These are phyloP conservation scores for Agaricus bisporus DNA, from an alignment of 768 basidiomycete species.

Conservation along the genomic window DNA sequence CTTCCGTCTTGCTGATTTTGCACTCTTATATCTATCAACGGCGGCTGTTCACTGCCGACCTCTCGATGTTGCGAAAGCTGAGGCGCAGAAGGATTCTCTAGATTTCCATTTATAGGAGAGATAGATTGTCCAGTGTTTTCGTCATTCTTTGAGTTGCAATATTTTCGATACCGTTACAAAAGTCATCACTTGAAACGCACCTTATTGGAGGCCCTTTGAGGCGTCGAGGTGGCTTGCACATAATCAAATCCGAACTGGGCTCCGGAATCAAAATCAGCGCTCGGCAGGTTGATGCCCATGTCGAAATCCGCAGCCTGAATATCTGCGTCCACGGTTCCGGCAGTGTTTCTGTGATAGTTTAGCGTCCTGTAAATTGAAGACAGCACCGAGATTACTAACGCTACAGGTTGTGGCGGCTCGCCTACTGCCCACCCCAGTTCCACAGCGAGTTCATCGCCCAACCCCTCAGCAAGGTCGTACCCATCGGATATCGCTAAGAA, in stretches of 20 bases:
- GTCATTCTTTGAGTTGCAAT: neutral
- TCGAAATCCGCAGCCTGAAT: neutral
- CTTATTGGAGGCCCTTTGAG: neutral
- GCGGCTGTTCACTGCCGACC: conserved; percentile 16
- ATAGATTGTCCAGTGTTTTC: neutral
- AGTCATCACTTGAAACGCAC: neutral
- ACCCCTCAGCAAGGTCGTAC: conserved; percentile 48
- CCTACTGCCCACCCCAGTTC: conserved; percentile 63
- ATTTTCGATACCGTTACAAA: neutral
- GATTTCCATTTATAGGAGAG: neutral
- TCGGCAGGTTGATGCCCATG: neutral
- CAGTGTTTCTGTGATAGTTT: neutral
- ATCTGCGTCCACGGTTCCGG: neutral
- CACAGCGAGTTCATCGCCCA: conserved; percentile 70
- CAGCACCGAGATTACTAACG: neutral
- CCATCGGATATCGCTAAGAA: conserved; percentile 47
- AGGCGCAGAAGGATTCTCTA: conserved; percentile 24
- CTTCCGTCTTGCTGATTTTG: conserved; percentile 16
- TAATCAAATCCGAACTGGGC: neutral
- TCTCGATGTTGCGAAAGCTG: conserved; percentile 36
- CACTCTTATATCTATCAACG: conserved; percentile 23
- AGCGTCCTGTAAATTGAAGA: neutral
- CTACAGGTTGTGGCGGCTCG: neutral
- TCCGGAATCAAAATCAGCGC: neutral
- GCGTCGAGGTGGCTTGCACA: neutral